Base-by-base conservation (phyloP, 2,329 filamentous ascomycete species). In the Macrophomina tecta region DNA sequence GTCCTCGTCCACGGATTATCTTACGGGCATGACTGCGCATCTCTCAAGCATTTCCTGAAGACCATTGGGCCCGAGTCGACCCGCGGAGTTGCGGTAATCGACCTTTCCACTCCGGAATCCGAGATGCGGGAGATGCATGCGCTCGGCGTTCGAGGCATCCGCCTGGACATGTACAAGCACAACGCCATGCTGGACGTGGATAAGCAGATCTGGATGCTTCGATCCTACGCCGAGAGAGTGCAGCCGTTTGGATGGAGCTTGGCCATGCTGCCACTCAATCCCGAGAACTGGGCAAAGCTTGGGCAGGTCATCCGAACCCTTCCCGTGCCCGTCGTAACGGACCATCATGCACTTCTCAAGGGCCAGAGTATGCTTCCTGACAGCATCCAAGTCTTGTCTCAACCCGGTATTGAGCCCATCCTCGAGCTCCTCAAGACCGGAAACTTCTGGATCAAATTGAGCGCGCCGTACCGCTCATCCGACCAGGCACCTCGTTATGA, bases 321-420 rank as follows among this genome's bases (percentile, higher is more conserved):
- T 5, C 69, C 76, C 34, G 62, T 69, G 0, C 64, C 69, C 1
- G 60, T 65, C 1, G 71, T 72, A 1, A 69, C 78, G 0, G 78
- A 80, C 52, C 79, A 80, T 61, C 78, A 80, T 62, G 78, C 73
- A 0, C 69, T 80, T 14, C 63, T 80, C 0, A 80, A 80, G 60
- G 76, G 70, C 2, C 56, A 69, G 0, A 79, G 76, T 46, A 78
- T 79, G 72, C 69, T 78, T 3, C 62, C 73, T 0, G 58, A 48
- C 5, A 64, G 58, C 2, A 51, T 69, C 2, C 71, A 77, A 48
- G 66, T 75, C 2, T 72, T 71, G 0, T 66, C 64, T 1, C 78
- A 80, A 52, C 72, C 73, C 2, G 76, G 76, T 1, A 75, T 77
- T 55, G 46, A 64, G 8, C 73, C 72, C 3, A 71, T 78, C n/a